phyloP scores from a whole-genome alignment of 176 grass and related monocot species.

The Aegilops bicornis region DNA sequence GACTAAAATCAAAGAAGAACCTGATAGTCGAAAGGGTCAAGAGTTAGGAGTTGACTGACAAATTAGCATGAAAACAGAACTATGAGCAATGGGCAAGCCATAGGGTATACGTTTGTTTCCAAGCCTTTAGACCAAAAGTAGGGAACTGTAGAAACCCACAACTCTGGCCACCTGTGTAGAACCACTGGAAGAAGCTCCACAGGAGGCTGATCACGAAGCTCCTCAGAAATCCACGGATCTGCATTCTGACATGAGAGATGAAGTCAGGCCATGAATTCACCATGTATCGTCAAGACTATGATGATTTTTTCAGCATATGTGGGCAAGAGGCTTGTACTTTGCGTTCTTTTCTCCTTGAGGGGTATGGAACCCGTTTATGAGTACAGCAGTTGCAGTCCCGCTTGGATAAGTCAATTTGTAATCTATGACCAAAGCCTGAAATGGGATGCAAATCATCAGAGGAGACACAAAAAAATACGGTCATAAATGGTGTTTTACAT shows the following conservation, averaged over 20 bases:
- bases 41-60: background rate
- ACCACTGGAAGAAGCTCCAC: conserved; percentile 96
- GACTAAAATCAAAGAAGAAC: conserved; percentile 91
- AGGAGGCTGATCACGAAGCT: conserved; percentile 66
- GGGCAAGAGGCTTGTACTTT: conserved; percentile 41
- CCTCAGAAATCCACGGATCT: conserved; percentile 61
- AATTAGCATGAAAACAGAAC: background rate
- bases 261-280: background rate
- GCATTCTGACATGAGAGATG: conserved; percentile 50
- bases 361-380: conserved; percentile 94
- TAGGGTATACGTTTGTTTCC: conserved; percentile 76
- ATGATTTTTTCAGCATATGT: background rate
- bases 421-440: conserved; percentile 84
- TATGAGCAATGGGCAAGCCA: background rate
- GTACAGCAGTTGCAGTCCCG: conserved; percentile 83
- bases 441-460: conserved; percentile 1
- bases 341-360: conserved; percentile 75
- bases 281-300: background rate
- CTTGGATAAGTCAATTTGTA: conserved; percentile 90
- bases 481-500: background rate
- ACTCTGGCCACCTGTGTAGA: conserved; percentile 74
- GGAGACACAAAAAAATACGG: background rate
- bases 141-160: conserved; percentile 92
- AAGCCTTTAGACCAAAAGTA: conserved; percentile 84
- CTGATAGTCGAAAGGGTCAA: conserved; percentile 16